A percentile compares a stretch with the other conserved stretches of the same genome.
phyloP scores from a whole-genome alignment of 257 asterid genomes.

The Handroanthus guayacan region DNA sequence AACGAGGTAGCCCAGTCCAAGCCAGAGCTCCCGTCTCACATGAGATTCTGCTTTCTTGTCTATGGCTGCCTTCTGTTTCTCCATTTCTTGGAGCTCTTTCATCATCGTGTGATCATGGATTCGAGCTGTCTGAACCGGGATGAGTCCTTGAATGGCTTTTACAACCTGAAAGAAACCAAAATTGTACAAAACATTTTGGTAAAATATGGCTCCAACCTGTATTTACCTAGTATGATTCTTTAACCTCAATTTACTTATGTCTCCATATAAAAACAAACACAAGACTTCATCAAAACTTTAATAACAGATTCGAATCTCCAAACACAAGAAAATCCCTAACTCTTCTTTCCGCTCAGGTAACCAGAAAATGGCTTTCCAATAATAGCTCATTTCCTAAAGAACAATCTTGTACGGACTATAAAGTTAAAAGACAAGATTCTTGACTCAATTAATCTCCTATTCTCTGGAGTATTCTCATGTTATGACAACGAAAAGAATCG shows the following conservation, averaged over 20 bases:
- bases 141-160: constrained; percentile 65
- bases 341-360: too few species aligned
- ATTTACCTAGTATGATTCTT: background rate
- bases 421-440: background rate
- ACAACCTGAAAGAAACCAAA: constrained; percentile 60
- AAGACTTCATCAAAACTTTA: background rate
- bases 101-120: constrained; percentile 42
- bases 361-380: too few species aligned
- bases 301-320: too few species aligned
- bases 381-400: too few species aligned
- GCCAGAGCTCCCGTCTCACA: constrained; percentile 63
- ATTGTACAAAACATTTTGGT: constrained; percentile 54
- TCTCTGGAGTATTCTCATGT: constrained; percentile 5
- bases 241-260: too few species aligned
- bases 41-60: constrained; percentile 54
- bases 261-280: background rate
- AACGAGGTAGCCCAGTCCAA: constrained; percentile 58
- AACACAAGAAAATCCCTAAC: too few species aligned
- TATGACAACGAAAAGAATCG: background rate
- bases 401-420: too few species aligned
- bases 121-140: constrained; percentile 42
- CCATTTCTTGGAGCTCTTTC: constrained; percentile 61
- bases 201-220: constrained; percentile 47
- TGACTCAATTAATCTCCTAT: background rate
- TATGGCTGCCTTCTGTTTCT: constrained; percentile 54